Evolutionary conservation across 73 alveolate species (phyloP).

Genomic region (Paramecium primaurelia): DNA sequence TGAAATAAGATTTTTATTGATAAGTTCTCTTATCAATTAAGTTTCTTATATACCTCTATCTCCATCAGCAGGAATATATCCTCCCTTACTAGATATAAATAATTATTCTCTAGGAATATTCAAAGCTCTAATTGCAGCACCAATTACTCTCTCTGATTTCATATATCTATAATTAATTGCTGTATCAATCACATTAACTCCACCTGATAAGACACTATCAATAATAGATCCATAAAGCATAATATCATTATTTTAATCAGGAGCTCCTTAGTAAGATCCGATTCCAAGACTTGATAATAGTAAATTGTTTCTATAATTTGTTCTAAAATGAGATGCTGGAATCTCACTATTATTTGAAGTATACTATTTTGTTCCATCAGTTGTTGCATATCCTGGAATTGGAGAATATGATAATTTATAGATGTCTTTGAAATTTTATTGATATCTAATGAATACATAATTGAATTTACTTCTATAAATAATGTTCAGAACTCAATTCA

Average conservation of each 20-base stretch:
- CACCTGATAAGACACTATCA: slow-evolving; percentile 73
- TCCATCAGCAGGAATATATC: slow-evolving; percentile 91
- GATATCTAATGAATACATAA: background rate
- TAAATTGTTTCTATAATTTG: slow-evolving; percentile 66
- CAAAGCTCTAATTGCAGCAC: slow-evolving; percentile 72
- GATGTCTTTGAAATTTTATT: background rate
- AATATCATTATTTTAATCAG: slow-evolving; percentile 81
- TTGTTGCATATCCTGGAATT: slow-evolving; percentile 64
- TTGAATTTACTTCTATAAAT: background rate
- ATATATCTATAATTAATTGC: slow-evolving; percentile 88
- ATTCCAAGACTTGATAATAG: slow-evolving; percentile 74
- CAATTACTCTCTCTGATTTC: slow-evolving; percentile 89
- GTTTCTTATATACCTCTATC: slow-evolving; percentile 83
- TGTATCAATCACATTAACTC: slow-evolving; percentile 85
- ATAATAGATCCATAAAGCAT: slow-evolving; percentile 74
- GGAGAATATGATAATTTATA: background rate
- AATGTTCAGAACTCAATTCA: background rate
- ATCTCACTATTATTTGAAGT: slow-evolving; percentile 23
- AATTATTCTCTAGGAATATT: slow-evolving; percentile 73
- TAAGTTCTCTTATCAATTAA: slow-evolving; percentile 62
- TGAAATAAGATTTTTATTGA: slow-evolving; percentile 60
- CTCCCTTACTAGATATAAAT: slow-evolving; percentile 81
- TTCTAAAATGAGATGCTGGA: slow-evolving; percentile 59
- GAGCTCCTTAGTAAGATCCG: slow-evolving; percentile 90
- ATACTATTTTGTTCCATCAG: slow-evolving; percentile 65